Evolutionary conservation across 1,139 yeast genomes (phyloP).

Genomic region (Yamadazyma atmosphaerica): DNA sequence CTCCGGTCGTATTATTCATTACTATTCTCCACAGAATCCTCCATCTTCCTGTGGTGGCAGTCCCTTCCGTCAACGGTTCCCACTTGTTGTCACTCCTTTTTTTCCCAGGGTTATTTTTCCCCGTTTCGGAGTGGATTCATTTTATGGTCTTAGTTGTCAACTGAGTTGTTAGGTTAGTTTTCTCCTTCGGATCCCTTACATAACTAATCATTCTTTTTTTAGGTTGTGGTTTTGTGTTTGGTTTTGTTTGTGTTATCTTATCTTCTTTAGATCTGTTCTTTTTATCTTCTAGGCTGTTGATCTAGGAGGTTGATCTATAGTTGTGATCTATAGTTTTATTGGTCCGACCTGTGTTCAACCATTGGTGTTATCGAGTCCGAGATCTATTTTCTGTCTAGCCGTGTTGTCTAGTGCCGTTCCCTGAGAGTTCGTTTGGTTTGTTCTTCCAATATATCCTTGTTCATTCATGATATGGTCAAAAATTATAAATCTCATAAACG

Average conservation of each 20-base stretch:
- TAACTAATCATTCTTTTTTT: background rate
- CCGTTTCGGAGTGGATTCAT: background rate
- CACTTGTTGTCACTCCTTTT: background rate
- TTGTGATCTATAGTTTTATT: too few species aligned
- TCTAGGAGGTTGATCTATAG: background rate
- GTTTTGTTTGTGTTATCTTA: background rate
- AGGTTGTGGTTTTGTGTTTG: background rate
- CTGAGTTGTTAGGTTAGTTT: background rate
- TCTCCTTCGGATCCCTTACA: background rate
- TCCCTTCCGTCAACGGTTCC: too few species aligned
- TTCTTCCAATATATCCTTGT: background rate
- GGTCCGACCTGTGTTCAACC: too few species aligned
- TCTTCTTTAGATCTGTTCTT: too few species aligned
- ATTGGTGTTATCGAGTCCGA: too few species aligned
- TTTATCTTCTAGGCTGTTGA: too few species aligned
- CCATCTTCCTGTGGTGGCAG: too few species aligned
- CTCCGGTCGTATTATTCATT: too few species aligned
- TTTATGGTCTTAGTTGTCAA: background rate
- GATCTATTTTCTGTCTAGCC: too few species aligned
- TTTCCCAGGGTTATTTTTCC: background rate
- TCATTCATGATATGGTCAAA: constrained; percentile 22
- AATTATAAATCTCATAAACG: constrained; percentile 38
- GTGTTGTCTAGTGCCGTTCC: too few species aligned
- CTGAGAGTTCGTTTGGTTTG: background rate
- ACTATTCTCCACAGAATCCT: too few species aligned